Evolutionary conservation across 2,329 filamentous ascomycete species (phyloP), one percentile per base, ranked within the genome.

Genomic region (Hypoxylon sp.): DNA sequence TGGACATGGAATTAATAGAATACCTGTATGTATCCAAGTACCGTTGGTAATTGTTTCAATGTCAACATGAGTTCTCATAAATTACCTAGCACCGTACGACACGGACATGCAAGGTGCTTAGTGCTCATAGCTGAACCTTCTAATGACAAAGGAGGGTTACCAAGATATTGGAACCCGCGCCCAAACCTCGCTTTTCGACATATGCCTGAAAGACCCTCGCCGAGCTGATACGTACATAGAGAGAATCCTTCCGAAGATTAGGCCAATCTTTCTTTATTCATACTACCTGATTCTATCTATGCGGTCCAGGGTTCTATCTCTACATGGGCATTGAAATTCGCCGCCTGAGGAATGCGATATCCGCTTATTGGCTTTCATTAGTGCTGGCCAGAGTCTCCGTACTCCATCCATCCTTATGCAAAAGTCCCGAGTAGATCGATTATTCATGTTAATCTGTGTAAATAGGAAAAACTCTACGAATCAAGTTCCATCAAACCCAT

Each of bases 301-400:
- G n/a, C n/a, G n/a, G 21, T 19, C 4, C 17, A 34, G 19, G 45
- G 30, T 30, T n/a, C n/a, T 34, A 30, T 46, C 34, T 30, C 32
- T 19, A 38, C 34, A 19, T 53, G 13, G 21, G 38, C 21, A 28
- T 4, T 21, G 49, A 50, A 53, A 48, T 38, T 30, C 48, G 21
- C 59, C 66, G 41, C 32, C 56, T 65, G 38, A 59, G 62, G 56
- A 62, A 65, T 56, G 50, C 38, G 43, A 68, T 49, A 51, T 49
- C 46, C 61, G 58, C 58, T 48, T 46, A 61, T 61, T 61, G 21
- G 53, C 43, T 38, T 38, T 60, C 7, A 9, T 17, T 52, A 38
- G 14, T 21, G 32, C 10, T 23, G 32, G 28, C 5, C 38, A 30
- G 32, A 14, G 17, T 52, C 28, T 52, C 45, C 45, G 28, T 43